Percentiles rank a stretch among this genome's conserved stretches.
These are phyloP conservation scores for Nicotiana paniculata DNA, from an alignment of 257 asterid genomes.

Conservation along the genomic window DNA sequence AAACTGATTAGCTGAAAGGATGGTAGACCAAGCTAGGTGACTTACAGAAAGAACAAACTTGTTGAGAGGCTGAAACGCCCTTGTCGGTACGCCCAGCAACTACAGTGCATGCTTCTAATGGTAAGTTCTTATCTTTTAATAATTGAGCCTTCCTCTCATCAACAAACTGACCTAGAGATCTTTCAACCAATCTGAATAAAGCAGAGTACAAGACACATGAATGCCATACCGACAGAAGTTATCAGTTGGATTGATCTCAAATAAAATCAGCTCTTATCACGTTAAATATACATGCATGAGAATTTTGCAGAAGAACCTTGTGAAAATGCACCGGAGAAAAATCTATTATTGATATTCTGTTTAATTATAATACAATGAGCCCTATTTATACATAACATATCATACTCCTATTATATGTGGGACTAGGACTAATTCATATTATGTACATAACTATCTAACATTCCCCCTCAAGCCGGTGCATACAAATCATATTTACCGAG, in stretches of 20 bases:
- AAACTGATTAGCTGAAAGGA: slow-evolving; percentile 1
- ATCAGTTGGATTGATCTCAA: neutral
- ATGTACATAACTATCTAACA: too few species aligned
- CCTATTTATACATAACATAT: too few species aligned
- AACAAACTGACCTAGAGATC: slow-evolving; percentile 71
- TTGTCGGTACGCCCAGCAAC: slow-evolving; percentile 99
- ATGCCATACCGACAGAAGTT: neutral
- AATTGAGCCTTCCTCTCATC: slow-evolving; percentile 68
- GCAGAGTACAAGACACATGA: slow-evolving; percentile 2
- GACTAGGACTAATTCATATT: too few species aligned
- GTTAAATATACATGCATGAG: neutral
- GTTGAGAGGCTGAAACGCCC: slow-evolving; percentile 90
- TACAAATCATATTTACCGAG: too few species aligned
- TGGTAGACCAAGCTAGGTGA: slow-evolving; percentile 14
- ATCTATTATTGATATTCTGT: too few species aligned
- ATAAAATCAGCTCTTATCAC: neutral
- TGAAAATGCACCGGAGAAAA: too few species aligned
- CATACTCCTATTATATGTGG: too few species aligned
- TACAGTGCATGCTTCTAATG: slow-evolving; percentile 59
- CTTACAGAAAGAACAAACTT: slow-evolving; percentile 97
- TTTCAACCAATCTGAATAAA: slow-evolving; percentile 58
- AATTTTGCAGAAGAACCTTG: neutral
- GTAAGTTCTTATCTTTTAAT: slow-evolving; percentile 72
- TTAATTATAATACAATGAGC: too few species aligned
- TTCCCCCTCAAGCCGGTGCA: too few species aligned